Conservation (phyloP, 2,329 filamentous ascomycete species). For the Chaetomiaceae sp. region DNA sequence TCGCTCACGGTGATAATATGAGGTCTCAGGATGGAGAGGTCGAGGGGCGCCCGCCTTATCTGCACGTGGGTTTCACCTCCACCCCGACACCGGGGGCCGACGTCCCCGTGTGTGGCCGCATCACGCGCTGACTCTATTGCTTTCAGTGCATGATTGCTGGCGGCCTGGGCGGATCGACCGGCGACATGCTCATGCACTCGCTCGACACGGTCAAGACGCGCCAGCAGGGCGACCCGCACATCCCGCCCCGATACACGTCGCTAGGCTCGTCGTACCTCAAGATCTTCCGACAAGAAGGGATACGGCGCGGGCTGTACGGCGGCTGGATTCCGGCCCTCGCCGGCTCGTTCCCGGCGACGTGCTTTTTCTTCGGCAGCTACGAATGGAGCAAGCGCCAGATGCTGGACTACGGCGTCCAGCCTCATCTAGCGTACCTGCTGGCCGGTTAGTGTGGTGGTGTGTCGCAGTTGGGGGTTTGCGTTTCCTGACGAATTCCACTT, state of each 20-base stretch:
- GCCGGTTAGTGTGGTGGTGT: constrained; percentile 52
- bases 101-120: constrained; percentile 5
- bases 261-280: constrained; percentile 87
- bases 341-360: constrained; percentile 88
- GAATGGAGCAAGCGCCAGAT: constrained; percentile 89
- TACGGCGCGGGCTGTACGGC: constrained; percentile 80
- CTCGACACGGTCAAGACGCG: constrained; percentile 97
- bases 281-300: constrained; percentile 86
- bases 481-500: constrained; percentile 3
- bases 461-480: background rate
- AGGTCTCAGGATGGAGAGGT: constrained; percentile 39
- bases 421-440: constrained; percentile 77
- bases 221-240: constrained; percentile 90
- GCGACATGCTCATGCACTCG: constrained; percentile 98
- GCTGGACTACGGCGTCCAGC: constrained; percentile 75
- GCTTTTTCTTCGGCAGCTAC: constrained; percentile 94
- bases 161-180: constrained; percentile 83
- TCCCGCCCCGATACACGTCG: constrained; percentile 87
- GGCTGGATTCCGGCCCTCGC: constrained; percentile 88
- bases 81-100: background rate
- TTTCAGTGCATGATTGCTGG: constrained; percentile 86
- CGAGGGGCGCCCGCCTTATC: constrained; percentile 54
- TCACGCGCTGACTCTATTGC: constrained; percentile 11
- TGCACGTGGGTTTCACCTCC: constrained; percentile 59
- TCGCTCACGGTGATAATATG: constrained; percentile 32